Percentiles rank a stretch among this genome's conserved stretches.
These are phyloP conservation scores for Cladosporium velox DNA, from an alignment of 2,329 filamentous ascomycete genomes.

Conservation along the genomic window DNA sequence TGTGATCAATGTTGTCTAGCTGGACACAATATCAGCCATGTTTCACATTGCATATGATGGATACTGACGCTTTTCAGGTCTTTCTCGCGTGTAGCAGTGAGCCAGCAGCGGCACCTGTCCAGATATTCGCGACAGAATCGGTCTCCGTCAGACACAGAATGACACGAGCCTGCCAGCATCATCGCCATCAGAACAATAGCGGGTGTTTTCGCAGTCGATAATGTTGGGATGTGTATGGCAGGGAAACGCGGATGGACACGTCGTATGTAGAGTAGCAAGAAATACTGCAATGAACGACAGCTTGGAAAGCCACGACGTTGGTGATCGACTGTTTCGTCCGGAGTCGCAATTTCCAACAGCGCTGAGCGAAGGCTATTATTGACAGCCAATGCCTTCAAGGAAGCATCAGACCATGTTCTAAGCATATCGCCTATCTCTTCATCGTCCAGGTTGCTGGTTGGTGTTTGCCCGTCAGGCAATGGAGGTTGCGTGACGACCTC, in stretches of 20 bases:
- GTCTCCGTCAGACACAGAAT: not conserved
- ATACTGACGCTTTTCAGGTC: not conserved
- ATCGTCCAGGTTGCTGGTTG: not conserved
- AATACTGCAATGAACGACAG: not conserved
- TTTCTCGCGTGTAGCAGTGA: not conserved
- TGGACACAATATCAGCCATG: not conserved
- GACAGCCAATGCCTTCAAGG: not conserved
- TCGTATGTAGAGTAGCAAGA: not conserved
- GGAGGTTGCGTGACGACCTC: not conserved
- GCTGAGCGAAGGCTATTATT: not conserved
- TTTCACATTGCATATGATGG: not conserved
- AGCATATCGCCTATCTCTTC: not conserved
- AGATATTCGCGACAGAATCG: not conserved
- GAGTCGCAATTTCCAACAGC: not conserved
- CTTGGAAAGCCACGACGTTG: not conserved
- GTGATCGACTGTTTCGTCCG: not conserved
- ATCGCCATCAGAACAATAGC: not conserved
- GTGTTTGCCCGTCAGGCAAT: not conserved
- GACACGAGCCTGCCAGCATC: not conserved
- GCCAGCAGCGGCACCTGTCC: not conserved
- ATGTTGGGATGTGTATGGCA: not conserved
- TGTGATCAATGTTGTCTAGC: not conserved
- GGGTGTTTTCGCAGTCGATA: not conserved
- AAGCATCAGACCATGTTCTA: not conserved
- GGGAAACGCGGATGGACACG: not conserved